Percentiles rank a stretch among this genome's conserved stretches.
Conservation (phyloP, 805 yeast genomes). For the Kluyveromyces starmeri region DNA sequence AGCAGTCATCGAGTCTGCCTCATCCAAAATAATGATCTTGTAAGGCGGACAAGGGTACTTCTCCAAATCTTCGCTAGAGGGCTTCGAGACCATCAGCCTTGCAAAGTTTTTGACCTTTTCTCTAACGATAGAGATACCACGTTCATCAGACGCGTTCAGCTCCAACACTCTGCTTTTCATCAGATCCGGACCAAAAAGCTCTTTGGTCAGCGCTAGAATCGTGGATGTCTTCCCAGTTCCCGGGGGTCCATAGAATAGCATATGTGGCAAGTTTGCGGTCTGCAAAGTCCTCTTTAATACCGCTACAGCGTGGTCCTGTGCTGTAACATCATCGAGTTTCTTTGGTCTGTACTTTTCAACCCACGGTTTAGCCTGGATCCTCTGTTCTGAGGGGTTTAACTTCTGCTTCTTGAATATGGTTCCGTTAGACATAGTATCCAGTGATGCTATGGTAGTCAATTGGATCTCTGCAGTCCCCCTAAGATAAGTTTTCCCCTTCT, state of each 20-base stretch:
- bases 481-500: too few species aligned
- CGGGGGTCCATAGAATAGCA: slow-evolving; percentile 90
- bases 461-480: too few species aligned
- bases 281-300: slow-evolving; percentile 72
- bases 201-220: slow-evolving; percentile 71
- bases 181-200: slow-evolving; percentile 65
- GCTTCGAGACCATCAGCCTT: slow-evolving; percentile 72
- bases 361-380: slow-evolving; percentile 57
- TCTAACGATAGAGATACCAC: slow-evolving; percentile 83
- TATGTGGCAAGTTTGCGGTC: slow-evolving; percentile 81
- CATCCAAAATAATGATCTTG: slow-evolving; percentile 85
- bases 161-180: slow-evolving; percentile 68
- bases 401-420: slow-evolving; percentile 23
- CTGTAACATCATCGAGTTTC: slow-evolving; percentile 74
- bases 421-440: slow-evolving; percentile 1
- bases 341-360: slow-evolving; percentile 93
- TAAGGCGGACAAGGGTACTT: slow-evolving; percentile 95
- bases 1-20: slow-evolving; percentile 95
- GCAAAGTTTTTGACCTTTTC: slow-evolving; percentile 84
- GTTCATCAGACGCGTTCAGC: slow-evolving; percentile 82
- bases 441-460: too few species aligned
- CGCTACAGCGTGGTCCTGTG: slow-evolving; percentile 83
- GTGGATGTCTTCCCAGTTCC: slow-evolving; percentile 93
- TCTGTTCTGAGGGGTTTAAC: slow-evolving; percentile 10
- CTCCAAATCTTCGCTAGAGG: slow-evolving; percentile 55